Evolutionary conservation across 352 stramenopile species (phyloP), one percentile per base, ranked within the genome.

Genomic region (Phytophthora sojae): DNA sequence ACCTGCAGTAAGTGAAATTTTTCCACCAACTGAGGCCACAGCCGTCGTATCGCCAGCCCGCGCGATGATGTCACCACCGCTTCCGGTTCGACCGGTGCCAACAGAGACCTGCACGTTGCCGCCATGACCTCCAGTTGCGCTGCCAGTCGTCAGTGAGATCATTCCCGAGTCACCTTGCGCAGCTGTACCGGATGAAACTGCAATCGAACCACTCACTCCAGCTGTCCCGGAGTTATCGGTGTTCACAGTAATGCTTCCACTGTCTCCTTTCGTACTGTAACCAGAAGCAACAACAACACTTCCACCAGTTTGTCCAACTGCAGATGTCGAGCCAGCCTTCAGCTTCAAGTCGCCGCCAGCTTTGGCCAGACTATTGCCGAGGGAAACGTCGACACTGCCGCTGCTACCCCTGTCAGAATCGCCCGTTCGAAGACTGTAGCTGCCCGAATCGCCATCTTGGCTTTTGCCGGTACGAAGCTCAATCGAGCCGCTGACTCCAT

Each of bases 241-340:
- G 26, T 74, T 74, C 37, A 98, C 64, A 15, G 67, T 81, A n/a
- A 98, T 69, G 35, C 69, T 73, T 9, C 96, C 96, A 59, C 89
- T 98, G 55, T 94, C 90, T 35, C 65, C 69, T 32, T 78, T 71
- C 5, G 77, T 67, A 39, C 85, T 93, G 59, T 65, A 88, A 1
- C 95, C 96, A 59, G 89, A 96, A 14, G 62, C 79, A 61, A 98
- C 83, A 4, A 75, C 55, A 25, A 99, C 79, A 32, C 83, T 80
- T 30, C 94, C 95, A 52, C 95, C 95, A 66, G 78, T 82, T 67
- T 90, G 75, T 61, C 67, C 66, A 6, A 30, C 71, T 56, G 61
- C 60, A 69, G 71, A 78, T n/a, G 67, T 64, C 51, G 71, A 78
- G 21, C 71, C 67, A 53, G 61, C 71, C 56, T 72, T 78, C 53